Evolutionary conservation across 306 rosid genomes (phyloP).

Genomic region (Fragaria ananassa): DNA sequence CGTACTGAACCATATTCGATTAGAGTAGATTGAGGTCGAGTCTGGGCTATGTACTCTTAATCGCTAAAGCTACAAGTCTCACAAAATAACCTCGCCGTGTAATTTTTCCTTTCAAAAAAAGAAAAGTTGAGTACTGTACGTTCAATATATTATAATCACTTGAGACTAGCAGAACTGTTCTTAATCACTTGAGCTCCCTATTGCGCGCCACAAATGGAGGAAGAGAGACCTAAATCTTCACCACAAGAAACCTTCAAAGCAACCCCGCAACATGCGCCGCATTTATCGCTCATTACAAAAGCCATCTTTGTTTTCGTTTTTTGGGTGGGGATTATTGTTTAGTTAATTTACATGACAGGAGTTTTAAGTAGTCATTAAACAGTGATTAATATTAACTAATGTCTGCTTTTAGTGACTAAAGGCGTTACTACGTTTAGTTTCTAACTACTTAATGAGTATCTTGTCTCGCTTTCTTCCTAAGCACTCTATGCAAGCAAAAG

Average conservation of each 20-base stretch:
- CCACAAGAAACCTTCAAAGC: background rate
- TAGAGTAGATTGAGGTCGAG: background rate
- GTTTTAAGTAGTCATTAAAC: background rate
- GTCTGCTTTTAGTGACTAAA: background rate
- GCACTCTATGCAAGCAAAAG: constrained; percentile 23
- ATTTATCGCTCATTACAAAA: constrained; percentile 14
- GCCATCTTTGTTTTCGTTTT: background rate
- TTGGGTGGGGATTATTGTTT: background rate
- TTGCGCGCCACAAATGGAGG: constrained; percentile 10
- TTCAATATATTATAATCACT: background rate
- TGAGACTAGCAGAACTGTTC: background rate
- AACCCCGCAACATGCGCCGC: constrained; percentile 17
- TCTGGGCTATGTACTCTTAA: background rate
- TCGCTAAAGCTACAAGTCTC: background rate
- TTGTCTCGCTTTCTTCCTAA: constrained; percentile 6
- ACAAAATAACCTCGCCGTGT: too few relatives aligned
- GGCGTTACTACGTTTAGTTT: constrained; percentile 1
- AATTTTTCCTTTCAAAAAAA: too few relatives aligned
- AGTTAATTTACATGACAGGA: background rate
- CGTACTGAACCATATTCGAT: background rate
- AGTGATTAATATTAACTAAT: background rate
- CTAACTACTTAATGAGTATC: background rate
- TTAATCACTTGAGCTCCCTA: background rate
- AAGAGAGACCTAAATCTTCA: background rate
- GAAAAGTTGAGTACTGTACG: background rate